Percentiles rank a stretch among this genome's conserved stretches.
Conservation (phyloP, 306 rosid species). For the Vigna hirtella region DNA sequence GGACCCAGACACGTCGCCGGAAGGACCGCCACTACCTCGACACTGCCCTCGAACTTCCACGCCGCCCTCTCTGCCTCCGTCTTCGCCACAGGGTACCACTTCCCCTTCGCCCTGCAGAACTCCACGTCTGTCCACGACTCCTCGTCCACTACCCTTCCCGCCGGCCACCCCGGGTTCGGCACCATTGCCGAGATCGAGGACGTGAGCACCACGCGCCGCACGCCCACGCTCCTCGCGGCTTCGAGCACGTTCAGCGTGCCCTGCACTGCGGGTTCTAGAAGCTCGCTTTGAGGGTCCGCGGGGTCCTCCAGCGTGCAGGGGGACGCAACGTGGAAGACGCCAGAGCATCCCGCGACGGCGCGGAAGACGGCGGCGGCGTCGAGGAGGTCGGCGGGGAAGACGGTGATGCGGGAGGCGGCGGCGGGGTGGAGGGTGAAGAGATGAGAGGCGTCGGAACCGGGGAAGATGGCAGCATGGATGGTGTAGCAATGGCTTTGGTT, state of each 20-base stretch:
- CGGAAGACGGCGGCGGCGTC: slow-evolving; percentile 58
- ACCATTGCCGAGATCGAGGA: slow-evolving; percentile 92
- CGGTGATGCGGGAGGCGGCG: slow-evolving; percentile 41
- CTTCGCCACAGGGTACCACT: slow-evolving; percentile 93
- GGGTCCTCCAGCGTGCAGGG: slow-evolving; percentile 89
- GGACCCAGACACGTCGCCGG: slow-evolving; percentile 80
- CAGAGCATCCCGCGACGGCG: slow-evolving; percentile 68
- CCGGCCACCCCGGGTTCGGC: slow-evolving; percentile 82
- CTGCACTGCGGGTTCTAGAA: slow-evolving; percentile 72
- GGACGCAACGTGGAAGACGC: slow-evolving; percentile 90
- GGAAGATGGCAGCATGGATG: slow-evolving; percentile 79
- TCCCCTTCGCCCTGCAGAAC: slow-evolving; percentile 62
- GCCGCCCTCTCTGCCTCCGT: slow-evolving; percentile 85
- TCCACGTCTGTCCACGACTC: slow-evolving; percentile 84
- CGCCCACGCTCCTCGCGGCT: slow-evolving; percentile 58
- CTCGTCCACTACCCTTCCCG: slow-evolving; percentile 57
- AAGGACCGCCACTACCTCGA: slow-evolving; percentile 70
- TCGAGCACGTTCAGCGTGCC: slow-evolving; percentile 81
- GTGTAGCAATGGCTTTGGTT: slow-evolving; percentile 52
- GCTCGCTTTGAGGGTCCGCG: slow-evolving; percentile 61
- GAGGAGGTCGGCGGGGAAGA: slow-evolving; percentile 65
- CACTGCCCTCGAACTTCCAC: slow-evolving; percentile 63
- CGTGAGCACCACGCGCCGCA: slow-evolving; percentile 76
- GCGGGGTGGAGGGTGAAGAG: slow-evolving; percentile 60
- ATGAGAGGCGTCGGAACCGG: slow-evolving; percentile 69